phyloP scores from a whole-genome alignment of 1,284 basidiomycete genomes.

The Cryptococcus sp. region DNA sequence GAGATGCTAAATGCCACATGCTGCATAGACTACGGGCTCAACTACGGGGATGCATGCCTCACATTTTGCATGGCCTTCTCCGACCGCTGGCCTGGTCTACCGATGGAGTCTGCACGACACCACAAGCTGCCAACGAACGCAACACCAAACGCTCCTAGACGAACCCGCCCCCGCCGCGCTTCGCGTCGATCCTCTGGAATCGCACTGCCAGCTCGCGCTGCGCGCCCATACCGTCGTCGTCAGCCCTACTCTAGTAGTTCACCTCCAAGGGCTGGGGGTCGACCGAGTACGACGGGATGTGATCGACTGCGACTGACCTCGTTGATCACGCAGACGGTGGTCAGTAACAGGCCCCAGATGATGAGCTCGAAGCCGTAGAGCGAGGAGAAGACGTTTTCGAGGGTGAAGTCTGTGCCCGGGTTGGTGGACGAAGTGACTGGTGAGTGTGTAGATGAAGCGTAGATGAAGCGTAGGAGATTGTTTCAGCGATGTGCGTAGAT shows the following conservation, averaged over 20 bases:
- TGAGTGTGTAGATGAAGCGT: not conserved
- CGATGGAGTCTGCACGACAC: not conserved
- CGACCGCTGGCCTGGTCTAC: no score
- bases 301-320: constrained; percentile 56
- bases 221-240: not conserved
- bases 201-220: constrained; percentile 73
- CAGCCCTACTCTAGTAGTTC: no score
- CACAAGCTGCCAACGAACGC: not conserved
- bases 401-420: constrained; percentile 61
- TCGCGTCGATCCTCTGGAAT: constrained; percentile 79
- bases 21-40: no score
- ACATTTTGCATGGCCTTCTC: no score
- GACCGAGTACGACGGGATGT: no score
- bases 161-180: constrained; percentile 75
- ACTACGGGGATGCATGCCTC: no score
- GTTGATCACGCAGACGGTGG: constrained; percentile 77
- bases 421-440: constrained; percentile 18
- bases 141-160: constrained; percentile 54
- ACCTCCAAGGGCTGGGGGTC: no score
- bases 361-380: constrained; percentile 81
- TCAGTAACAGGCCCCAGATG: constrained; percentile 66
- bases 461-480: no score
- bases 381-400: constrained; percentile 74
- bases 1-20: not conserved
- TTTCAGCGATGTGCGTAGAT: not conserved